Evolutionary conservation across 306 rosid species (phyloP), one percentile per base, ranked within the genome.

Genomic region (Albizia julibrissin): DNA sequence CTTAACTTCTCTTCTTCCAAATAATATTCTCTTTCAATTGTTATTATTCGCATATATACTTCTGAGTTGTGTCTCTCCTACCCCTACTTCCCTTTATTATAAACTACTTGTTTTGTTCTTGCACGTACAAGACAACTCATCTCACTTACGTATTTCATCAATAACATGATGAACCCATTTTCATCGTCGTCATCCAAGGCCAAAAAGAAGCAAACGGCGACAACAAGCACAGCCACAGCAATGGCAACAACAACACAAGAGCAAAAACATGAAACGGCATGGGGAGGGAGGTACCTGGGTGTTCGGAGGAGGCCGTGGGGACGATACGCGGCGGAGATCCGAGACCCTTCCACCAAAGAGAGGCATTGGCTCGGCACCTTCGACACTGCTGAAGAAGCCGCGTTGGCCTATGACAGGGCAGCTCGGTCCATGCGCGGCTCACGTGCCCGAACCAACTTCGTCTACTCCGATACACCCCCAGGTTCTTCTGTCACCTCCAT

Each of bases 301-400:
- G 92, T 89, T 6, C 44, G 92, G 68, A 81, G 92, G 58, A 82
- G 92, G 69, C 92, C 91, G 1, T 89, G 91, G 91, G 91, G 91
- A 31, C 34, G 91, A 31, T 89, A 89, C 70, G 91, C 90, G 0
- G 91, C 91, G 0, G 91, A 89, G 84, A 89, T 89, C 47, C 79
- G 91, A 15, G 90, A 89, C 73, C 89, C 91, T 69, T 84, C 91
- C 29, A 89, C 91, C 1, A 89, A 89, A 31, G 91, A 89, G 29
- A 33, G 91, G 50, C 91, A 89, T 49, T 89, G 91, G 91, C 79
- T 89, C 1, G 91, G 89, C 31, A 86, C 91, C 18, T 89, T 89
- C 12, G 91, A 89, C 85, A 89, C 91, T 21, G 91, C 91, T 6
- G 91, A 89, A 19, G 90, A 89, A 78, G 91, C 91, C 10, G 92